Conservation (phyloP, 2,329 filamentous ascomycete species). For the Diaporthe vaccinii region DNA sequence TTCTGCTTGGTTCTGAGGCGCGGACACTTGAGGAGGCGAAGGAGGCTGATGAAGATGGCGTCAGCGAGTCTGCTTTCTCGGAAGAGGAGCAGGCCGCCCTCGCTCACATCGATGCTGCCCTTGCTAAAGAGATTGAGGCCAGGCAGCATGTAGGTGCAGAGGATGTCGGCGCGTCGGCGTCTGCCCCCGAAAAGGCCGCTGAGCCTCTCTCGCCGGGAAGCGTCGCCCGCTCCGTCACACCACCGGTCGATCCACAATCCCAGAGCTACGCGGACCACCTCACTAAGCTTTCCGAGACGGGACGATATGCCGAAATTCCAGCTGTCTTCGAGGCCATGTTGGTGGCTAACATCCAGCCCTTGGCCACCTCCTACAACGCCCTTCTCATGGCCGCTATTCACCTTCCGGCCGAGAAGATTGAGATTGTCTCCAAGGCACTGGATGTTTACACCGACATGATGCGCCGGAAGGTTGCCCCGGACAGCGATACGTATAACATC, state of each 20-base stretch:
- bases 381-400: slow-evolving; percentile 87
- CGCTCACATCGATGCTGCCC: slow-evolving; percentile 86
- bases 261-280: slow-evolving; percentile 84
- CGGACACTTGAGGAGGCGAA: slow-evolving; percentile 51
- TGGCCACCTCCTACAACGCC: slow-evolving; percentile 90
- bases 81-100: slow-evolving; percentile 71
- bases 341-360: slow-evolving; percentile 83
- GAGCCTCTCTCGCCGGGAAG: slow-evolving; percentile 58
- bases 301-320: slow-evolving; percentile 89
- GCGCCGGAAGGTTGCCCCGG: slow-evolving; percentile 82
- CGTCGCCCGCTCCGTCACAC: slow-evolving; percentile 69
- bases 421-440: slow-evolving; percentile 90
- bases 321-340: slow-evolving; percentile 93
- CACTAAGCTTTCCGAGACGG: slow-evolving; percentile 76
- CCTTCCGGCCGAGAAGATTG: slow-evolving; percentile 82
- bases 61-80: slow-evolving; percentile 52
- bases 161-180: slow-evolving; percentile 57
- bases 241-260: slow-evolving; percentile 73
- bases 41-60: slow-evolving; percentile 49
- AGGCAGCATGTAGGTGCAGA: slow-evolving; percentile 51
- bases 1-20: slow-evolving; percentile 61
- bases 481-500: slow-evolving; percentile 89
- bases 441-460: slow-evolving; percentile 99
- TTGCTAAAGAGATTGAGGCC: slow-evolving; percentile 81
- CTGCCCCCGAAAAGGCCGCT: slow-evolving; percentile 51